A percentile compares a stretch with the other conserved stretches of the same genome.
Evolutionary conservation across 2,329 filamentous ascomycete genomes (phyloP).

Genomic region (Fonsecaea pedrosoi): DNA sequence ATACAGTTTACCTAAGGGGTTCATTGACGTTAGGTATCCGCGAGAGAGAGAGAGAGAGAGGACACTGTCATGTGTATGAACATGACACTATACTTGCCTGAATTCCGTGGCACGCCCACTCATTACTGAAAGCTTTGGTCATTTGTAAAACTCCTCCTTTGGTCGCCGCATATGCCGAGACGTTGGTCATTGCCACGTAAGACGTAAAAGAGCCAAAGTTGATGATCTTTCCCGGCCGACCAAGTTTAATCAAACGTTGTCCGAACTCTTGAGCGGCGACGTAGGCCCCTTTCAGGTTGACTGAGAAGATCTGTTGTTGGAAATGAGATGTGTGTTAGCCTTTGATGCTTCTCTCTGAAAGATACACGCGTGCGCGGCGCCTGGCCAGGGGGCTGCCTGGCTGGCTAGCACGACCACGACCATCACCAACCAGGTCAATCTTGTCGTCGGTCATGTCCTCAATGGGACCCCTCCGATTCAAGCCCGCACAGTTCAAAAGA

Average conservation of each 20-base stretch:
- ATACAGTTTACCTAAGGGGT: slow-evolving; percentile 16
- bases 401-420: no score
- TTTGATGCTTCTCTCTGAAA: neutral
- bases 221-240: slow-evolving; percentile 63
- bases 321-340: neutral
- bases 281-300: slow-evolving; percentile 84
- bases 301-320: slow-evolving; percentile 68
- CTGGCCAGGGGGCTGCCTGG: no score
- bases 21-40: neutral
- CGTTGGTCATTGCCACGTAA: slow-evolving; percentile 85
- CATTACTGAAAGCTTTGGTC: slow-evolving; percentile 83
- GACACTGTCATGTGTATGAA: neutral
- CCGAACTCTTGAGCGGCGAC: slow-evolving; percentile 77
- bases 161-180: slow-evolving; percentile 83
- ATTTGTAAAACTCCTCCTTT: slow-evolving; percentile 86
- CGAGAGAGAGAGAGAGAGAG: neutral
- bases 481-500: slow-evolving; percentile 84
- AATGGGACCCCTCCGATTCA: slow-evolving; percentile 77
- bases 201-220: slow-evolving; percentile 81
- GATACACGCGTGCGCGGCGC: no score
- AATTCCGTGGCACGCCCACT: slow-evolving; percentile 78
- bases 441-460: slow-evolving; percentile 76
- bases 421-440: slow-evolving; percentile 64
- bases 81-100: slow-evolving; percentile 59
- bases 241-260: slow-evolving; percentile 70